These are phyloP conservation scores for Crithidia sp. DNA, from an alignment of 208 protist species.

Conservation along the genomic window DNA sequence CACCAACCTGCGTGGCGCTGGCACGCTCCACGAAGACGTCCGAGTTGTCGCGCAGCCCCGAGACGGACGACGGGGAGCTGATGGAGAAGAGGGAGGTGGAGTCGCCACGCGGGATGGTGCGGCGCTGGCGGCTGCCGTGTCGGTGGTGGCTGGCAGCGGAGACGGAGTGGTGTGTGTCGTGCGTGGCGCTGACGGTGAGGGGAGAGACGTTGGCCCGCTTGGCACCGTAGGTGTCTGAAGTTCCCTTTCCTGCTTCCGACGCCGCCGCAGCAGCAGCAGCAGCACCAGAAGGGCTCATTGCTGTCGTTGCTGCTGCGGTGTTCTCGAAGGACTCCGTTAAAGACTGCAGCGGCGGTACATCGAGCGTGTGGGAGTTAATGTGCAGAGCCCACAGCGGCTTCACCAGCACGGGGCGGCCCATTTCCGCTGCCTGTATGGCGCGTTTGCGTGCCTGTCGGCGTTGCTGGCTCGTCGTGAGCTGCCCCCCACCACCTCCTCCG, in stretches of 20 bases:
- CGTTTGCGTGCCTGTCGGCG: conserved; percentile 22
- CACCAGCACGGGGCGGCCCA: conserved; percentile 32
- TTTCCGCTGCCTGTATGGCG: conserved; percentile 29
- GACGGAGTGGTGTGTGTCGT: not conserved
- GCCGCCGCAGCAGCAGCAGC: not conserved
- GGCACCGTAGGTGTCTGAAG: not conserved
- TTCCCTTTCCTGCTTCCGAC: not conserved
- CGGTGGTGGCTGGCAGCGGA: not conserved
- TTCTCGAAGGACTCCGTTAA: not conserved
- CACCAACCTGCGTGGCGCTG: conserved; percentile 3
- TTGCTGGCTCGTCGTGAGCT: conserved; percentile 23
- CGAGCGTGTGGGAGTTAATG: conserved; percentile 26
- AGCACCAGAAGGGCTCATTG: too few species aligned
- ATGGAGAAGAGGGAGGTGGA: conserved; percentile 23
- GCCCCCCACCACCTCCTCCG: not conserved
- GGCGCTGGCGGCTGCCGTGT: not conserved
- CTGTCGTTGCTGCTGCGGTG: not conserved
- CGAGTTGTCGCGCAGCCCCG: conserved; percentile 4
- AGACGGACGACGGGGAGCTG: conserved; percentile 13
- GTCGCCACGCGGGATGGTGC: not conserved
- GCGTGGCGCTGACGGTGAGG: not conserved
- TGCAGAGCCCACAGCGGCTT: conserved; percentile 39
- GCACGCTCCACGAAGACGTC: not conserved
- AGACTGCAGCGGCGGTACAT: conserved; percentile 18
- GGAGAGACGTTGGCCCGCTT: not conserved